These are phyloP conservation scores for Hygrocybe punicea DNA, from an alignment of 768 basidiomycete species.

Conservation along the genomic window DNA sequence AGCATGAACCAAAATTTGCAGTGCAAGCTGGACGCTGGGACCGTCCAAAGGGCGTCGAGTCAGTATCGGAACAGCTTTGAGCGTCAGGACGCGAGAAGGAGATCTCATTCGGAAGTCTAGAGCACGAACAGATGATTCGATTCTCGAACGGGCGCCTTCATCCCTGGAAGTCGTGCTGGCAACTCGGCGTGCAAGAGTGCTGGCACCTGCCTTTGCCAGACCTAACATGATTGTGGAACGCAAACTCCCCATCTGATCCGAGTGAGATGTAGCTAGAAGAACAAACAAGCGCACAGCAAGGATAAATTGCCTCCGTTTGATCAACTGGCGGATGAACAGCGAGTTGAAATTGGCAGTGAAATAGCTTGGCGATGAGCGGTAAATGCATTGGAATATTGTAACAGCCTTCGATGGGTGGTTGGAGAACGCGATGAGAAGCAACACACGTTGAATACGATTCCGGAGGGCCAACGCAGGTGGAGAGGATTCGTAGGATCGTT, in stretches of 20 bases:
- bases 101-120: constrained; percentile 23
- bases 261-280: constrained; percentile 18
- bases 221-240: constrained; percentile 30
- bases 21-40: constrained; percentile 31
- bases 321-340: constrained; percentile 39
- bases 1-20: constrained; percentile 40
- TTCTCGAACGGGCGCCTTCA: constrained; percentile 13
- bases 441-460: constrained; percentile 47
- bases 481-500: constrained; percentile 33
- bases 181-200: constrained; percentile 23
- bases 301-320: constrained; percentile 39
- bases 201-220: constrained; percentile 34
- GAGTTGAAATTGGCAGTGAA: constrained; percentile 40
- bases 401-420: constrained; percentile 37
- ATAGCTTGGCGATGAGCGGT: constrained; percentile 32
- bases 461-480: constrained; percentile 33
- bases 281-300: constrained; percentile 33
- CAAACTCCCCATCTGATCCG: constrained; percentile 24
- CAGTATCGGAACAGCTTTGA: constrained; percentile 24
- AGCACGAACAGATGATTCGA: constrained; percentile 24
- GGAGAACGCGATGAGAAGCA: constrained; percentile 39
- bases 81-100: constrained; percentile 15
- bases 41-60: constrained; percentile 23
- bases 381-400: constrained; percentile 40
- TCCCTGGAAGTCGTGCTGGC: neutral